A percentile compares a stretch with the other conserved stretches of the same genome.
These are phyloP conservation scores for Fraxinus platypoda DNA, from an alignment of 305 asterid genomes.

Conservation along the genomic window DNA sequence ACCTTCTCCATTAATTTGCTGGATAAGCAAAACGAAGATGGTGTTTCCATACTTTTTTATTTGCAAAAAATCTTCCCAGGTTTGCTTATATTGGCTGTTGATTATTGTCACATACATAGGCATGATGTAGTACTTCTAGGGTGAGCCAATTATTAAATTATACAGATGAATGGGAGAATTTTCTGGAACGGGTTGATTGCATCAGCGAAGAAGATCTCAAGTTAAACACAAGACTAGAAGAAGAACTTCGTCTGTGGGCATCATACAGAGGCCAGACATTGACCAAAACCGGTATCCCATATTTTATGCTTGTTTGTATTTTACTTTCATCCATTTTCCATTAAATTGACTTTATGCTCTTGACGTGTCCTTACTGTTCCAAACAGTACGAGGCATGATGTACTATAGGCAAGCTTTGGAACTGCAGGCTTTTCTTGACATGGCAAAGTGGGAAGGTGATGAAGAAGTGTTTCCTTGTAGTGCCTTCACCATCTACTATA, in stretches of 20 bases:
- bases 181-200: constrained; percentile 77
- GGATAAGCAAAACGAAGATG: constrained; percentile 90
- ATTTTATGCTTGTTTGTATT: constrained; percentile 11
- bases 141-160: constrained; percentile 21
- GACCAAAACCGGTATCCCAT: constrained; percentile 79
- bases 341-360: constrained; percentile 19
- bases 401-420: constrained; percentile 98
- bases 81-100: constrained; percentile 27
- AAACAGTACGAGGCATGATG: constrained; percentile 97
- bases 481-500: constrained; percentile 12
- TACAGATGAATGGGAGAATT: constrained; percentile 94
- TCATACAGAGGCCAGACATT: constrained; percentile 98
- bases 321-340: constrained; percentile 5
- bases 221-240: constrained; percentile 58
- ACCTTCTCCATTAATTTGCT: constrained; percentile 70
- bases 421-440: constrained; percentile 97
- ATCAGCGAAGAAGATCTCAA: constrained; percentile 72
- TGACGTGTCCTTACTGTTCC: constrained; percentile 18
- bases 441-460: constrained; percentile 94
- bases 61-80: constrained; percentile 97
- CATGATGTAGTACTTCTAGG: constrained; percentile 15
- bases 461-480: constrained; percentile 19
- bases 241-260: constrained; percentile 94
- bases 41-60: constrained; percentile 92
- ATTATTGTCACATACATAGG: constrained; percentile 12